phyloP scores from a whole-genome alignment of 1,284 basidiomycete genomes.

The Mixia osmundae region DNA sequence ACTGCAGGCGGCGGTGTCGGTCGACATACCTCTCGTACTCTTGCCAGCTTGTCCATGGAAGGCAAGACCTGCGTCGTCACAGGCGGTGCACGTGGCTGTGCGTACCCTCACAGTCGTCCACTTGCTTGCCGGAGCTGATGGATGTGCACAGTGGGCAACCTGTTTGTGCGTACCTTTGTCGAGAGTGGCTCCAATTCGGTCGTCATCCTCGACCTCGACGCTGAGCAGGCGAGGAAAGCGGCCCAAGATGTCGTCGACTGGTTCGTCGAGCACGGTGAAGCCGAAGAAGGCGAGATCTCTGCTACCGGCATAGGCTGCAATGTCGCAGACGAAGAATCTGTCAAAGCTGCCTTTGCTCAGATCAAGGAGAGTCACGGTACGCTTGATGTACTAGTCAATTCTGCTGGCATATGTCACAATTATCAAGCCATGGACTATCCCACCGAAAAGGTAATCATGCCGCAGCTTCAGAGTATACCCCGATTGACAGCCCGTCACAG shows the following conservation, averaged over 20 bases:
- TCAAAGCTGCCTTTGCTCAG: constrained; percentile 43
- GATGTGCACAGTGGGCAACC: constrained; percentile 39
- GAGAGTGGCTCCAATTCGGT: constrained; percentile 60
- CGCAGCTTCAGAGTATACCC: constrained; percentile 52
- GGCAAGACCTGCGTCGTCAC: constrained; percentile 57
- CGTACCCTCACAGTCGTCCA: constrained; percentile 2
- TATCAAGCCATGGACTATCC: constrained; percentile 27
- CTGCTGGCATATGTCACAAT: background rate
- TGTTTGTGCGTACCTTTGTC: constrained; percentile 71
- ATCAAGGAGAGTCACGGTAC: constrained; percentile 53
- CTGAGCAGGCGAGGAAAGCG: constrained; percentile 42
- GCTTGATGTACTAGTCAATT: constrained; percentile 37
- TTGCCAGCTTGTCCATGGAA: constrained; percentile 16
- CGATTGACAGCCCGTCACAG: constrained; percentile 51
- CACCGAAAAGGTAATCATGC: too few species aligned
- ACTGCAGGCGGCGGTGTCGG: constrained; percentile 13
- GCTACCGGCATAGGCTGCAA: constrained; percentile 65
- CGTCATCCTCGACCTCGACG: constrained; percentile 62
- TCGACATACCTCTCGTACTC: constrained; percentile 14
- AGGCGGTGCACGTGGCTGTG: constrained; percentile 72
- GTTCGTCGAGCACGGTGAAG: constrained; percentile 35
- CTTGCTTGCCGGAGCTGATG: background rate
- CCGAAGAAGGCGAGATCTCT: constrained; percentile 36
- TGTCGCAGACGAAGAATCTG: constrained; percentile 56
- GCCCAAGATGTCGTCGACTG: constrained; percentile 45